Base-by-base conservation (phyloP, 2,329 filamentous ascomycete species). In the Celoporthe dispersa region DNA sequence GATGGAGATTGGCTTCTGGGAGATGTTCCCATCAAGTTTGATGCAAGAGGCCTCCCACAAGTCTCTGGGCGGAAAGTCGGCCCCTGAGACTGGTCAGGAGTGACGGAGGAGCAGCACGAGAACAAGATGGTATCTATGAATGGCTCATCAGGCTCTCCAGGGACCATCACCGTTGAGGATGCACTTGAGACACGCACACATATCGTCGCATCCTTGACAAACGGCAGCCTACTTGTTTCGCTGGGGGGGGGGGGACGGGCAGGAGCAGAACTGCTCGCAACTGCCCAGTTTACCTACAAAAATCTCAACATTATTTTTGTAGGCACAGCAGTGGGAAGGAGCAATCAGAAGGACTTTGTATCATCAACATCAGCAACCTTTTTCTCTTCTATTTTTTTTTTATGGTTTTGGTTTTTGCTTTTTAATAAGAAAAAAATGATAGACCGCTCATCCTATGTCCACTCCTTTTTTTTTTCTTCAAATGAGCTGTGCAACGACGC, bases 1-100 rank as follows among this genome's bases (percentile, higher is more conserved):
- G 87, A 88, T 93, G 86, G 91, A 94, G 79, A 89, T 87, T 73
- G 88, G 86, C 1, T 94, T 94, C 77, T 94, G 91, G 91, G 86
- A 91, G 68, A 92, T 93, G 89, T 79, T 76, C 69, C 73, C 70
- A 28, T 72, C 66, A 2, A 55, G n/a, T 67, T 22, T 74, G 68
- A 74, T 67, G 39, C 64, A 68, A 59, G 60, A 33, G 16, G 35
- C 0, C 14, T 28, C 25, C 6, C 16, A 7, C 3, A 8, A 19
- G 64, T n/a, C 12, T 39, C 25, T 11, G 22, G 9, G 22, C 11
- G 48, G 53, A 66, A 16, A 16, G 12, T 5, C 39, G 16, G 31
- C 8, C 57, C 35, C 53, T 37, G 14, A 35, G 48, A 25, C 61
- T 48, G 37, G 35, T 65, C 61, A 64, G 65, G 48, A 51, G 22